Evolutionary conservation across 208 protist species (phyloP).

Genomic region (Acanthamoeba lenticulata): DNA sequence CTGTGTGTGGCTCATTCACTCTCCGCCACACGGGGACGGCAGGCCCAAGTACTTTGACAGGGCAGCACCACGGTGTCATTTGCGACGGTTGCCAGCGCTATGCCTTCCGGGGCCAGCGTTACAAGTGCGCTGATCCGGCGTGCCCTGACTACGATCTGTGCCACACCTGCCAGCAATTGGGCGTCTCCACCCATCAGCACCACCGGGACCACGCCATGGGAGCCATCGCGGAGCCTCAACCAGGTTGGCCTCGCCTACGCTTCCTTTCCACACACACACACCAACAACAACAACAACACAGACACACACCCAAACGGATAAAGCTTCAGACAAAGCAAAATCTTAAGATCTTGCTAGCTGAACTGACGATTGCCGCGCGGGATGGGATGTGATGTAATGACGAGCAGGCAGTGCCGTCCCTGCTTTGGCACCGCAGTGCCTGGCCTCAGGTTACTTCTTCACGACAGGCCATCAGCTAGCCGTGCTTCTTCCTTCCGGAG

Average conservation of each 20-base stretch:
- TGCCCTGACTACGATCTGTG: conserved; percentile 29
- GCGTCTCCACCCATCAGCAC: conserved; percentile 16
- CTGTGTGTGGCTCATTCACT: too few species aligned
- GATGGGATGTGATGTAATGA: neutral
- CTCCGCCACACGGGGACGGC: too few species aligned
- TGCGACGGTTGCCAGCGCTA: conserved; percentile 52
- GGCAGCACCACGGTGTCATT: conserved; percentile 13
- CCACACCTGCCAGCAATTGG: conserved; percentile 52
- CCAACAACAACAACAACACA: too few species aligned
- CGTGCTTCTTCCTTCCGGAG: conserved; percentile 10
- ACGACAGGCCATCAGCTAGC: neutral
- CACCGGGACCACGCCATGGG: neutral
- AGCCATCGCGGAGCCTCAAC: conserved; percentile 10
- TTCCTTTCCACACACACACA: too few species aligned
- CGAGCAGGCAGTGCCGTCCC: neutral
- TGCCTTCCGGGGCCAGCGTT: conserved; percentile 18
- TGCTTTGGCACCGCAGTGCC: conserved; percentile 24
- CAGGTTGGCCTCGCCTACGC: neutral
- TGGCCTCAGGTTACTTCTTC: conserved; percentile 39
- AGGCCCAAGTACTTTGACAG: neutral
- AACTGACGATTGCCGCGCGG: too few species aligned
- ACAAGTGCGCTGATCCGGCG: neutral
- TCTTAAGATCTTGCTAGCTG: too few species aligned
- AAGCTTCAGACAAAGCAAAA: too few species aligned
- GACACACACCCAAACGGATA: too few species aligned